These are phyloP conservation scores for Arthrinium puccinioides DNA, from an alignment of 2,329 filamentous ascomycete species.

Conservation along the genomic window DNA sequence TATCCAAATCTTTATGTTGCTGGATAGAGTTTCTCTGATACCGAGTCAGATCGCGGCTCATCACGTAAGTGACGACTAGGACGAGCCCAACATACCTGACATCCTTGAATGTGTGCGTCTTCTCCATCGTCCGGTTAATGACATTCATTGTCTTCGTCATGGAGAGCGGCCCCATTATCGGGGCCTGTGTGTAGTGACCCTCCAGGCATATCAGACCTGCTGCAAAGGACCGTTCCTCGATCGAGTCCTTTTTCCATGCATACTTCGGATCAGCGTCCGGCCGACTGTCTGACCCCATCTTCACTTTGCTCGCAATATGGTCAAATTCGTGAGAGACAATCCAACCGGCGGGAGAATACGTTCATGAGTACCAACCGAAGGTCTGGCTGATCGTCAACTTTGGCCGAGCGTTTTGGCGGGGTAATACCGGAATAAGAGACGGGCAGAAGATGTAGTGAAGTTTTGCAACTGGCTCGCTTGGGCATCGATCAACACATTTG, in stretches of 20 bases:
- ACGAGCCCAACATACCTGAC: slow-evolving; percentile 43
- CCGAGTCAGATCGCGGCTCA: neutral
- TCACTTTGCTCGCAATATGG: too few relatives aligned
- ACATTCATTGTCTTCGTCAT: slow-evolving; percentile 48
- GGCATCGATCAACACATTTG: too few relatives aligned
- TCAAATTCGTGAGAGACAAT: too few relatives aligned
- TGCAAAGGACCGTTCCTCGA: slow-evolving; percentile 57
- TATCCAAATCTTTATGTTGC: slow-evolving; percentile 59
- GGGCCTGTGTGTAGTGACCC: slow-evolving; percentile 50
- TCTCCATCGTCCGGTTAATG: slow-evolving; percentile 54
- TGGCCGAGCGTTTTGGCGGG: too few relatives aligned
- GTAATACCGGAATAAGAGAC: too few relatives aligned
- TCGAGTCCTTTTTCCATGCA: slow-evolving; percentile 35
- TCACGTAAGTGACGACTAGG: neutral
- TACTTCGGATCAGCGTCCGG: neutral
- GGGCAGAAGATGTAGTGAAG: too few relatives aligned
- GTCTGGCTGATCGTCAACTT: too few relatives aligned
- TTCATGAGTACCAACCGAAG: too few relatives aligned
- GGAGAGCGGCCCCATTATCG: slow-evolving; percentile 50
- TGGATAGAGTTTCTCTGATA: slow-evolving; percentile 48
- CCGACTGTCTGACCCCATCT: slow-evolving; percentile 1
- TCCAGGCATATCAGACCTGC: slow-evolving; percentile 55
- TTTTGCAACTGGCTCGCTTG: too few relatives aligned
- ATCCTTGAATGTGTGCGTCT: slow-evolving; percentile 54
- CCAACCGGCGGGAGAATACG: too few relatives aligned